Evolutionary conservation across 352 stramenopile species (phyloP).

Genomic region (Thalassiosira hispida): DNA sequence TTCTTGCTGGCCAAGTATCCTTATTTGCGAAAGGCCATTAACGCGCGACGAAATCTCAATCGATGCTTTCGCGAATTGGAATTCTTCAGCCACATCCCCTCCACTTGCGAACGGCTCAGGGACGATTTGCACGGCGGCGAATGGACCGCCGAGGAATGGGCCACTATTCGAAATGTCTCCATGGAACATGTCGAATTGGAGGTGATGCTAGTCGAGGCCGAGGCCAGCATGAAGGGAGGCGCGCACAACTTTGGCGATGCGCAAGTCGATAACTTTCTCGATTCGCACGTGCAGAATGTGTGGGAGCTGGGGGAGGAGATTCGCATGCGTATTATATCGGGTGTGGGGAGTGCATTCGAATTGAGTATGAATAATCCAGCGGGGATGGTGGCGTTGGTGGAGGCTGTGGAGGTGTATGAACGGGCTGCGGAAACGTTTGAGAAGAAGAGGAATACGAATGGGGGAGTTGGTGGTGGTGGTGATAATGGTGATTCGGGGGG

Average conservation of each 20-base stretch:
- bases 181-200: slow-evolving; percentile 84
- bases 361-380: slow-evolving; percentile 81
- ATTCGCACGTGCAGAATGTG: slow-evolving; percentile 82
- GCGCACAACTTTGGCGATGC: slow-evolving; percentile 65
- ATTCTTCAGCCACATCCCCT: slow-evolving; percentile 84
- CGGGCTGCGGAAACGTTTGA: slow-evolving; percentile 72
- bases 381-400: slow-evolving; percentile 82
- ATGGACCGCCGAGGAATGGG: slow-evolving; percentile 83
- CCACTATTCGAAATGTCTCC: slow-evolving; percentile 73
- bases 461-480: slow-evolving; percentile 16
- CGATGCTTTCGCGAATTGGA: slow-evolving; percentile 82
- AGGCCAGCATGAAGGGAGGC: slow-evolving; percentile 78
- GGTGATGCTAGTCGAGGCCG: slow-evolving; percentile 83
- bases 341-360: slow-evolving; percentile 81
- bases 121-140: slow-evolving; percentile 80
- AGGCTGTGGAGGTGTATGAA: slow-evolving; percentile 84
- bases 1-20: slow-evolving; percentile 81
- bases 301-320: slow-evolving; percentile 86
- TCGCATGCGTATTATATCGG: slow-evolving; percentile 75
- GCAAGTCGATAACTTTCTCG: slow-evolving; percentile 79
- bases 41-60: slow-evolving; percentile 79
- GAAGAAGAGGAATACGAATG: slow-evolving; percentile 60
- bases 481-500: neutral
- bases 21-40: slow-evolving; percentile 77
- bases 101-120: slow-evolving; percentile 77